Base-by-base conservation (phyloP, 1,284 basidiomycete species). In the Polyporus tsugae region DNA sequence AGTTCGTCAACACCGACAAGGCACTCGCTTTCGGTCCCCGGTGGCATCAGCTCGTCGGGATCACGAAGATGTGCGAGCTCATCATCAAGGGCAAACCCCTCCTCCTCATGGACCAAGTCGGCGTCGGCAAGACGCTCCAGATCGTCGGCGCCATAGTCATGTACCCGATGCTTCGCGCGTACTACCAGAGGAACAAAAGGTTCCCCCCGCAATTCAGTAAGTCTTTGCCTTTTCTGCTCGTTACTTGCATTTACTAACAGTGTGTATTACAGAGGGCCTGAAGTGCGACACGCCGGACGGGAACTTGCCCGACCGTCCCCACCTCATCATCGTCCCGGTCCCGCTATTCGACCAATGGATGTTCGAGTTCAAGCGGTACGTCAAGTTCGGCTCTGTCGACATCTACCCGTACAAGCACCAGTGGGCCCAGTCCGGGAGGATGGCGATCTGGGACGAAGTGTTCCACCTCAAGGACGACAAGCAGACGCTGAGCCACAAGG, bases 51-150 rank as follows among this genome's bases (percentile, higher is more conserved):
- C n/a, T 46, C 7, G 44, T 22, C n/a, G 44, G n/a, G n/a, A 46
- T 46, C 44, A 22, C 44, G n/a, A 44, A 44, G 42, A 44, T 44
- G 42, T 44, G 42, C 42, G 44, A 46, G n/a, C 44, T 46, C 44
- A 9, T n/a, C n/a, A 46, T 46, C 44, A 7, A 22, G 6, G 44
- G 44, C n/a, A 19, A 46, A 10, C 44, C 19, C n/a, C 19, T 22
- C 9, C n/a, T 46, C 9, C 44, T 46, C 44, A 46, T 46, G 44
- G 44, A 46, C 44, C n/a, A 46, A 6, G 44, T 46, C n/a, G 44
- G 44, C 44, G 44, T 22, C 6, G 44, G 44, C 9, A 46, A 46
- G 44, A 46, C 44, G 1, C 19, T 46, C 9, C 44, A 46, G n/a
- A 22, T 46, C 1, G 44, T 46, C 44, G 44, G 44, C 19, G 6